Evolutionary conservation across 2,329 filamentous ascomycete genomes (phyloP).

Genomic region (Sclerotinia minor): DNA sequence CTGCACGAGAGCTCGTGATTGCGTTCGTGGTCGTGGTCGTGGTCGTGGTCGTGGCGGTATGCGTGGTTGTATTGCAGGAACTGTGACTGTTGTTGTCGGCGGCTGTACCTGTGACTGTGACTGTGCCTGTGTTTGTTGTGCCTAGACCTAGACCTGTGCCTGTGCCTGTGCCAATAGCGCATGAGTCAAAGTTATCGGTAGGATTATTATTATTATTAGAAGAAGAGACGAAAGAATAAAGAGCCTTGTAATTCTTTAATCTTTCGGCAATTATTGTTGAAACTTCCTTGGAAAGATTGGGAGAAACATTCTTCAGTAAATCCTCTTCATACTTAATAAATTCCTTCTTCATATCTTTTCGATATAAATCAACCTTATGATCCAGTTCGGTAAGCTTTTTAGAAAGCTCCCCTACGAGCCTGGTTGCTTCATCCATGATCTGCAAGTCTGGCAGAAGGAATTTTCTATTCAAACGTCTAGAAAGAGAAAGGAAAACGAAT

Average conservation of each 20-base stretch:
- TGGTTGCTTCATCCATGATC: constrained; percentile 51
- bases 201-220: background rate
- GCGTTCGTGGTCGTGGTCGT: background rate
- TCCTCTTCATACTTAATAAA: constrained; percentile 56
- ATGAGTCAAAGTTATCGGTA: constrained; percentile 32
- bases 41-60: background rate
- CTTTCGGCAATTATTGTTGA: constrained; percentile 44
- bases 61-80: background rate
- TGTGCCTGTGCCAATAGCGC: constrained; percentile 17
- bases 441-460: background rate
- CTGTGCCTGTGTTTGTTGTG: background rate
- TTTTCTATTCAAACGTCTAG: constrained; percentile 1
- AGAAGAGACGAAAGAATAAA: constrained; percentile 33
- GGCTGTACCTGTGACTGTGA: background rate
- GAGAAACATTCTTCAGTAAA: constrained; percentile 50
- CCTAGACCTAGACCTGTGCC: background rate
- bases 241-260: constrained; percentile 30
- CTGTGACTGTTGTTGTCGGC: constrained; percentile 5
- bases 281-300: constrained; percentile 51
- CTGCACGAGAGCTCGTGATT: constrained; percentile 2
- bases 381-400: constrained; percentile 53
- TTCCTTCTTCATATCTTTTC: constrained; percentile 56
- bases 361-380: constrained; percentile 56
- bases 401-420: constrained; percentile 44
- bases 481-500: background rate